Evolutionary conservation across 2,329 filamentous ascomycete species (phyloP), one percentile per base, ranked within the genome.

Genomic region (Alternaria alternata): DNA sequence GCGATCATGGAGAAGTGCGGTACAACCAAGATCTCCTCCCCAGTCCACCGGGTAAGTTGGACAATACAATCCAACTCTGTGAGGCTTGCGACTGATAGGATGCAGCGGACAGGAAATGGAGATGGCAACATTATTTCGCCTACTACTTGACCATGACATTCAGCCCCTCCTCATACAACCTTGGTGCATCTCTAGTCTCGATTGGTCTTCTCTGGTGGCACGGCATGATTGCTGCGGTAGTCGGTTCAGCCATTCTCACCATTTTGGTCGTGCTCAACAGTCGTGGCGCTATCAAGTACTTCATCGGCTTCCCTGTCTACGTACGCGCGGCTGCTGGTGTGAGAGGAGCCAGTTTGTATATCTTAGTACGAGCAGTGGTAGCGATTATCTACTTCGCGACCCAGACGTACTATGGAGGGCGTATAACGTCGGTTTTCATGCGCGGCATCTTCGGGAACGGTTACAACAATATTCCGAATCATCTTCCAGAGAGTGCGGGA

Each of bases 401-500:
- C 32, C 66, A 67, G 43, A 68, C 64, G 5, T 68, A 68, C 52
- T 67, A 68, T 30, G 64, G 66, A 16, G 66, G 64, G 9, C 60
- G 64, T 14, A 68, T 68, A 20, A 68, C 64, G 7, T 65, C 64
- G 18, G 66, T 68, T 1, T 68, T 68, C 57, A 68, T 68, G 66
- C 54, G 64, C 14, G 64, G 54, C 0, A 67, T 67, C 5, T 68
- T 68, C 20, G 66, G 66, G 8, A 68, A 67, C 18, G 56, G 64
- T 7, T 70, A 64, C 54, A 47, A 56, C 12, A 63, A 63, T 14
- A 80, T 85, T 59, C 76, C 77, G 16, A 83, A 85, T 62, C 81
- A 80, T 30, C 74, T 85, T 8, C 79, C 82, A 0, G 73, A 68
- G 5, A 77, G 65, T 43, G 77, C 78, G n/a, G 78, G 79, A n/a